These are phyloP conservation scores for Triticum urartu DNA, from an alignment of 176 grass and related monocot genomes.

Conservation along the genomic window DNA sequence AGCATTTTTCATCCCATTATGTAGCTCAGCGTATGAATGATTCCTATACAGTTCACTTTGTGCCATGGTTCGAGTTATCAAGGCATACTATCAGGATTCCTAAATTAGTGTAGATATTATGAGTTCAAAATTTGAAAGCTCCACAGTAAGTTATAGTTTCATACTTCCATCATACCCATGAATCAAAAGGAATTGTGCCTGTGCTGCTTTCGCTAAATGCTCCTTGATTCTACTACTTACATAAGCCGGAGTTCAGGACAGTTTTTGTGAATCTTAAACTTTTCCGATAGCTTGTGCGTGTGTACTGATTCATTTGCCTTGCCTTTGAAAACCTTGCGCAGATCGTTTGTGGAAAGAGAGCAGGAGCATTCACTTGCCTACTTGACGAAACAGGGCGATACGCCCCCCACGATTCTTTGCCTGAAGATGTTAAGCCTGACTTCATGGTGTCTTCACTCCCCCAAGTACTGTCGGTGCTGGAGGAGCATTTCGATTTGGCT, in stretches of 20 bases:
- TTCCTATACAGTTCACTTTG: background rate
- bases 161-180: background rate
- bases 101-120: background rate
- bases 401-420: slow-evolving; percentile 40
- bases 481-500: slow-evolving; percentile 64
- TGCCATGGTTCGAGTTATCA: background rate
- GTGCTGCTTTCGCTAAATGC: background rate
- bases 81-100: background rate
- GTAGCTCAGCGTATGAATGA: background rate
- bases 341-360: slow-evolving; percentile 86
- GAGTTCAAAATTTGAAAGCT: background rate
- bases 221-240: background rate
- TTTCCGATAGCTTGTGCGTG: background rate
- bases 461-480: slow-evolving; percentile 51
- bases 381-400: slow-evolving; percentile 83
- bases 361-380: slow-evolving; percentile 89
- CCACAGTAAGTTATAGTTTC: background rate
- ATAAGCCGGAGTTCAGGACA: background rate
- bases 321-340: slow-evolving; percentile 9
- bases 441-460: slow-evolving; percentile 77
- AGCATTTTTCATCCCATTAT: slow-evolving; percentile 33
- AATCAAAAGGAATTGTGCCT: background rate
- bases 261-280: background rate
- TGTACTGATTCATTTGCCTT: background rate
- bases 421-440: slow-evolving; percentile 68